These are phyloP conservation scores for Colletotrichum plurivorum DNA, from an alignment of 2,329 filamentous ascomycete species.

Conservation along the genomic window DNA sequence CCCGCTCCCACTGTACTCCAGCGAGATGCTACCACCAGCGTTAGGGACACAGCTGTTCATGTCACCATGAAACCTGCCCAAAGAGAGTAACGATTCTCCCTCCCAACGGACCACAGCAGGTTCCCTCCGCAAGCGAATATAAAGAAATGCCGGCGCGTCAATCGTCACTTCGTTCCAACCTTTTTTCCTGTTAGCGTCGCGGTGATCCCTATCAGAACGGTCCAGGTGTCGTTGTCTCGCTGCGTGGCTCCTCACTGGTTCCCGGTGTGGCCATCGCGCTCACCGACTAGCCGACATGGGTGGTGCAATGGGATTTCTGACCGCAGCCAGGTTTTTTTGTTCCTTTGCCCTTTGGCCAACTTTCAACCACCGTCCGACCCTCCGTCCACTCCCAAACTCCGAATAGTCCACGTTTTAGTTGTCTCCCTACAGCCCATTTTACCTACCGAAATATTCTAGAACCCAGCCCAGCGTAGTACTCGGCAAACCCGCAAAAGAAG, in stretches of 20 bases:
- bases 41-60: constrained; percentile 20
- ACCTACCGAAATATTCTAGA: too few species aligned
- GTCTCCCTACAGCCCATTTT: too few species aligned
- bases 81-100: constrained; percentile 5
- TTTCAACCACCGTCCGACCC: not conserved
- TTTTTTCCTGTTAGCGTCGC: constrained; percentile 12
- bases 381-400: constrained; percentile 4
- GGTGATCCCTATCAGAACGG: constrained; percentile 17
- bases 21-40: constrained; percentile 11
- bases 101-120: constrained; percentile 1
- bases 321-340: not conserved
- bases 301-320: not conserved
- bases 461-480: too few species aligned
- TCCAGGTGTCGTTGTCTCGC: constrained; percentile 20
- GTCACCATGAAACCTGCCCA: constrained; percentile 23
- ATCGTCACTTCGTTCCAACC: constrained; percentile 29
- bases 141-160: not conserved
- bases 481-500: too few species aligned
- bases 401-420: too few species aligned
- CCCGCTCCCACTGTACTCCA: constrained; percentile 1
- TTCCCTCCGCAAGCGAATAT: constrained; percentile 24
- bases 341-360: not conserved
- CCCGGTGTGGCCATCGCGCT: constrained; percentile 9
- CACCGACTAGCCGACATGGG: not conserved
- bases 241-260: constrained; percentile 24